Base-by-base conservation (phyloP, 1,139 yeast genomes). In the Protomyces lactucae-debilis region DNA sequence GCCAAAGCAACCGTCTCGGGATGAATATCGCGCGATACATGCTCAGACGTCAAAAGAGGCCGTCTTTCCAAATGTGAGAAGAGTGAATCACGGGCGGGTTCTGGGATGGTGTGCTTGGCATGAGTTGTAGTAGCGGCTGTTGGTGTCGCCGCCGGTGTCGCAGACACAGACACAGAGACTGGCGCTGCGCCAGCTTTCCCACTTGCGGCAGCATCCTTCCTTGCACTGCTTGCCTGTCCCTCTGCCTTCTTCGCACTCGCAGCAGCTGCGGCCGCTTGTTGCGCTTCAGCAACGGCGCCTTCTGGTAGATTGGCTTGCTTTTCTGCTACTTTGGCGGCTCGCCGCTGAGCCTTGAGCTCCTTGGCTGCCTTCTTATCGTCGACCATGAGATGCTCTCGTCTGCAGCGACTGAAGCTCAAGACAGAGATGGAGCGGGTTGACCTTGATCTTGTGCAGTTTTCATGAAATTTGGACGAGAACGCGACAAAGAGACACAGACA, bases 31-130 rank as follows among this genome's bases (percentile, higher is more conserved):
- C 85, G 84, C 73, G 71, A 72, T 40, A 71, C 76, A 43, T 67
- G 71, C 25, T 74, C 70, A 2, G 74, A 71, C 1, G 46, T 77
- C 67, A 55, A 69, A 66, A 65, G 70, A 61, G 28, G 67, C 67
- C 71, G 75, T 4, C 91, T 85, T 71, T 91, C 97, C 71, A 93
- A 79, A 77, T 93, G 98, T 65, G 95, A 87, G 76, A 93, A 93
- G 71, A 91, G 78, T 2, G 90, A 70, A 16, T 73, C 52, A 23
- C 55, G 57, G 10, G 37, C 43, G 9, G 43, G 21, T 35, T n/a
- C 39, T 23, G 46, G 23, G 5, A 16, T 40, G 12, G 12, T 8
- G 25, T 37, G 37, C 25, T 23, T 18, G 36, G 60, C 23, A 4
- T 59, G 21, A n/a, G 40, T 25, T 4, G 36, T 9, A n/a, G 52